Conservation (phyloP, 805 yeast species). For the Wickerhamomyces pijperi region DNA sequence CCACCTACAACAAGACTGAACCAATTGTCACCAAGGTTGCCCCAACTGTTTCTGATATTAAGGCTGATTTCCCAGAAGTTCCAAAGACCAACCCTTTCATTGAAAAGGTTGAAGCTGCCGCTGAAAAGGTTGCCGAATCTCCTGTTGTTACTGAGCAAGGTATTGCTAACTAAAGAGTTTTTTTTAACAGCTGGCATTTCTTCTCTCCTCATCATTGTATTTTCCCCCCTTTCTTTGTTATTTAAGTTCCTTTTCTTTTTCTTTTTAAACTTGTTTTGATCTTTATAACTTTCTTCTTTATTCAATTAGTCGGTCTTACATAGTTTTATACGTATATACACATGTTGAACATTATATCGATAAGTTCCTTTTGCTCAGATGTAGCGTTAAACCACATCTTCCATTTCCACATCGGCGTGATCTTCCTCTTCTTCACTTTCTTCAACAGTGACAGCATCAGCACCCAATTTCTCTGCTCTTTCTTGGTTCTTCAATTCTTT, state of each 20-base stretch:
- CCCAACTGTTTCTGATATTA: constrained; percentile 1
- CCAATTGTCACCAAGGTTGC: constrained; percentile 8
- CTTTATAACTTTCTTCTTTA: too few relatives aligned
- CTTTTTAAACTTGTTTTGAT: too few relatives aligned
- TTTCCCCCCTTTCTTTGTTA: too few relatives aligned
- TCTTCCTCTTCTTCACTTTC: constrained; percentile 43
- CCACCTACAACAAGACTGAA: constrained; percentile 4
- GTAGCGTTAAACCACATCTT: constrained; percentile 54
- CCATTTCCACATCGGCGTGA: constrained; percentile 68
- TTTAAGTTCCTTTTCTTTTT: too few relatives aligned
- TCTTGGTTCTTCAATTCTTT: constrained; percentile 69
- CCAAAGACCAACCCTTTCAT: constrained; percentile 19
- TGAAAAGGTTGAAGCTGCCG: constrained; percentile 7
- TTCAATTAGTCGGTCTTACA: too few relatives aligned
- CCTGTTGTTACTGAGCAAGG: not conserved
- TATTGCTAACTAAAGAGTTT: too few relatives aligned
- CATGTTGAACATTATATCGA: too few relatives aligned
- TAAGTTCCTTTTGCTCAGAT: too few relatives aligned
- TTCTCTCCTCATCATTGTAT: too few relatives aligned
- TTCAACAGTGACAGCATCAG: constrained; percentile 23
- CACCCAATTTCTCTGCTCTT: constrained; percentile 56
- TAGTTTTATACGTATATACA: too few relatives aligned
- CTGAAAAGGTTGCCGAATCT: constrained; percentile 14
- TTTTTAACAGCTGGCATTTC: too few relatives aligned
- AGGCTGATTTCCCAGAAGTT: constrained; percentile 22